phyloP scores from a whole-genome alignment of 768 basidiomycete species.

The Termitomyces sp. region DNA sequence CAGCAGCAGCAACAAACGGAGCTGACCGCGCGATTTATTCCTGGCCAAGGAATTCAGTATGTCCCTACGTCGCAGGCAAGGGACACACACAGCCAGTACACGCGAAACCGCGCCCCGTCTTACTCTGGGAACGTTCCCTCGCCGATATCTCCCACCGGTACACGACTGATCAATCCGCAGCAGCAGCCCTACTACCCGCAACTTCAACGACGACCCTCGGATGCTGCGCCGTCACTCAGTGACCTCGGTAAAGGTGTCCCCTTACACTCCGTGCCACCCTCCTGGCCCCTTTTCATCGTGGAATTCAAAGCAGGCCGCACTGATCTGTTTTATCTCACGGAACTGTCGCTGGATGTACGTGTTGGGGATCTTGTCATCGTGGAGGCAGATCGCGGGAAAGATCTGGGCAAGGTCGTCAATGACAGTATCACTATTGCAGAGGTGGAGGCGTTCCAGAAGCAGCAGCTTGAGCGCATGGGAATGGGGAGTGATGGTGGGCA shows the following conservation, averaged over 20 bases:
- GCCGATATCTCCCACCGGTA: constrained; percentile 49
- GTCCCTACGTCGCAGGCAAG: constrained; percentile 14
- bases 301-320: constrained; percentile 92
- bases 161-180: constrained; percentile 37
- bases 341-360: constrained; percentile 54
- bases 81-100: constrained; percentile 26
- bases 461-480: constrained; percentile 56
- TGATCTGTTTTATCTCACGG: constrained; percentile 88
- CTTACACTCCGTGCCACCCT: constrained; percentile 72
- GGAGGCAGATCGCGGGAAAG: constrained; percentile 92
- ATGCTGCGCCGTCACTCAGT: constrained; percentile 28
- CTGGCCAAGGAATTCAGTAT: constrained; percentile 36
- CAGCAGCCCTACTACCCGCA: constrained; percentile 41
- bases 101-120: constrained; percentile 35
- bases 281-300: constrained; percentile 58
- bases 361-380: constrained; percentile 94
- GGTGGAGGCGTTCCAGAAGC: constrained; percentile 86
- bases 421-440: constrained; percentile 87
- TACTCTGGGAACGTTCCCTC: constrained; percentile 39
- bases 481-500: constrained; percentile 26
- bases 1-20: constrained; percentile 25
- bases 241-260: constrained; percentile 89
- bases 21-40: constrained; percentile 56
- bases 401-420: constrained; percentile 88
- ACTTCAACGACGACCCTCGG: constrained; percentile 37